These are phyloP conservation scores for Mucor plumbeus DNA, from an alignment of 371 early-diverging fungal genomes.

Conservation along the genomic window DNA sequence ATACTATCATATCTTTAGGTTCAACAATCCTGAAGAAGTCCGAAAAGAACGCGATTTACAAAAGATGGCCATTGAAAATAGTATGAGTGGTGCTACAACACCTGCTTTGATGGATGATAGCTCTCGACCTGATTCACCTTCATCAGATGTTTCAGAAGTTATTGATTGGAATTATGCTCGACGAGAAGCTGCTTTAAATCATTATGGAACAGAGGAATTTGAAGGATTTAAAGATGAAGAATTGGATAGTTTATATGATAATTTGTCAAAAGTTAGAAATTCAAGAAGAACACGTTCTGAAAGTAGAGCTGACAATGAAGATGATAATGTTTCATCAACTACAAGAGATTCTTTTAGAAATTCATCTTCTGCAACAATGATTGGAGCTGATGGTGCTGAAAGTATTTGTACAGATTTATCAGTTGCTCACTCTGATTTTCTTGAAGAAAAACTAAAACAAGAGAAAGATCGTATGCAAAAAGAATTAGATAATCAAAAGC, in stretches of 20 bases:
- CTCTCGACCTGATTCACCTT: slow-evolving; percentile 59
- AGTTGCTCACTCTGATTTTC: slow-evolving; percentile 31
- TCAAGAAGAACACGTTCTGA: slow-evolving; percentile 58
- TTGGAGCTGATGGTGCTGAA: slow-evolving; percentile 49
- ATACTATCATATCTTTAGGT: slow-evolving; percentile 81
- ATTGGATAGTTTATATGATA: slow-evolving; percentile 62
- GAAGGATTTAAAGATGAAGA: slow-evolving; percentile 64
- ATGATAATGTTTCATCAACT: slow-evolving; percentile 56
- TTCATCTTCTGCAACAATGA: slow-evolving; percentile 36
- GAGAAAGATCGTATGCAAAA: slow-evolving; percentile 64
- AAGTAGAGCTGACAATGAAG: slow-evolving; percentile 52
- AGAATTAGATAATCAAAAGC: slow-evolving; percentile 54
- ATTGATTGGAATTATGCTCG: slow-evolving; percentile 84
- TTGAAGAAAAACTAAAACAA: slow-evolving; percentile 58
- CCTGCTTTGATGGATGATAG: slow-evolving; percentile 20
- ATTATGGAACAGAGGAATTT: slow-evolving; percentile 51
- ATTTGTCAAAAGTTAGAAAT: slow-evolving; percentile 59
- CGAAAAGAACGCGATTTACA: slow-evolving; percentile 69
- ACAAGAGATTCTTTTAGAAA: slow-evolving; percentile 54
- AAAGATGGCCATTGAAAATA: slow-evolving; percentile 33
- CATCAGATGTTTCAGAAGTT: slow-evolving; percentile 62
- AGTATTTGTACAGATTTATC: slow-evolving; percentile 52
- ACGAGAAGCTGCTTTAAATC: slow-evolving; percentile 66
- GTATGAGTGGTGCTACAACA: slow-evolving; percentile 17
- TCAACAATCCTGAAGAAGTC: slow-evolving; percentile 87